Evolutionary conservation across 192 early-diverging fungal genomes (phyloP), one percentile per base, ranked within the genome.

Genomic region (Diversispora eburnea): DNA sequence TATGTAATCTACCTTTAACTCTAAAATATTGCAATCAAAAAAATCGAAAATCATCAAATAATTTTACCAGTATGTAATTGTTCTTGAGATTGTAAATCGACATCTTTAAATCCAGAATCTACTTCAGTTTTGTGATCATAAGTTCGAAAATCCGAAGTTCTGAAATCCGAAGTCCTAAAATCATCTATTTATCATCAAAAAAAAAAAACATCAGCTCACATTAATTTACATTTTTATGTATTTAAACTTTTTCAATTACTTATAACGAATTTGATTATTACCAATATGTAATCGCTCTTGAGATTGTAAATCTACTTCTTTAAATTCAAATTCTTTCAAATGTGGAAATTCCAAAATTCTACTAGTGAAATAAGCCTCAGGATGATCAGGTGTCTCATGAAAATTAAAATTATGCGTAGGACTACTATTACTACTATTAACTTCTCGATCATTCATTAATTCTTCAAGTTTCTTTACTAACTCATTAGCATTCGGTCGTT

Each of bases 401-500:
- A 54, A 4, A 54, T 54, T 10, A 17, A 54, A 0, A 39, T 20
- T 4, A 39, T 3, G 0, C 5, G 10, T 13, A 33, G 39, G 3
- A 33, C 59, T 56, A 19, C 19, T 33, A 33, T 25, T 56, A 19
- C 19, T 33, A 4, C 10, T 8, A 12, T 60, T 60, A 13, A 60
- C 13, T 25, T 60, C 33, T 33, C 13, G 22, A 15, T 39, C 33
- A 61, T 61, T 60, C 25, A 61, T 15, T 33, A 39, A 39, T 13
- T 33, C 39, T 39, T 39, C 22, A 39, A 61, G 13, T 39, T 61
- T 10, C 4, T 61, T 22, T 3, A 42, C 59, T 54, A 64, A 64
- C 15, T 68, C 25, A 5, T 51, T 33, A 3, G 70, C 15, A 46
- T 2, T 59, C 6, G 70, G 70, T 71, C 70, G 17, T 45, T 58